Evolutionary conservation across 2,329 filamentous ascomycete species (phyloP).

Genomic region (Colletotrichum sp.): DNA sequence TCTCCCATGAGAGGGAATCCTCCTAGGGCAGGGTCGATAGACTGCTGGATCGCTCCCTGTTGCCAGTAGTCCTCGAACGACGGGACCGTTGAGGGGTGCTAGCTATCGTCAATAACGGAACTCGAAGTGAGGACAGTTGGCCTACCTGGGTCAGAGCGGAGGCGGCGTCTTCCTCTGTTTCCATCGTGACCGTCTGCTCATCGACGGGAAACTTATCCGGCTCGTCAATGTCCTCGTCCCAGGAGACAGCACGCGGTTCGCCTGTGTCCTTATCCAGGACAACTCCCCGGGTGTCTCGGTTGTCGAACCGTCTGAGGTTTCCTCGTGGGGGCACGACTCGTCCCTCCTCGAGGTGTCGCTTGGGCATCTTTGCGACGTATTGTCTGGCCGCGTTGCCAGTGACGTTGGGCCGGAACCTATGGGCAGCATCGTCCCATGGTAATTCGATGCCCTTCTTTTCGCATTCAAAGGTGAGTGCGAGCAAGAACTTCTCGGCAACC

Average conservation of each 20-base stretch:
- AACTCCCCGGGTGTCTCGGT: background rate
- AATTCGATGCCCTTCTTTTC: background rate
- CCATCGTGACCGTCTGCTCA: background rate
- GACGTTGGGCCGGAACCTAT: background rate
- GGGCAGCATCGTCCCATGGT: background rate
- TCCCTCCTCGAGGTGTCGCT: background rate
- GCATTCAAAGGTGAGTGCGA: background rate
- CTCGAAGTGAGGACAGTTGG: rapidly evolving
- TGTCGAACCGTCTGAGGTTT: too few relatives aligned
- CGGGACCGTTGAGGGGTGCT: background rate
- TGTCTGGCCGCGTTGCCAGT: background rate
- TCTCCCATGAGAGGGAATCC: background rate
- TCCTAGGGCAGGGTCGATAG: rapidly evolving
- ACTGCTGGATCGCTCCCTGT: background rate
- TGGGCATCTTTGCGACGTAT: background rate
- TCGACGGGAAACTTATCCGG: rapidly evolving
- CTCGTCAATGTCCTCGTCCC: rapidly evolving
- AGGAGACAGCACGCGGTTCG: background rate
- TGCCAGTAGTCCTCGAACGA: too few relatives aligned
- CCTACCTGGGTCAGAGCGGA: rapidly evolving
- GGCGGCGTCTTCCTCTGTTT: background rate
- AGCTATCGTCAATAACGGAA: background rate
- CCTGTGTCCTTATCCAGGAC: background rate
- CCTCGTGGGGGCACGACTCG: background rate
- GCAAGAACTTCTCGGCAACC: background rate